Evolutionary conservation across 208 protist species (phyloP), one percentile per base, ranked within the genome.

Genomic region (Acanthamoeba lenticulata): DNA sequence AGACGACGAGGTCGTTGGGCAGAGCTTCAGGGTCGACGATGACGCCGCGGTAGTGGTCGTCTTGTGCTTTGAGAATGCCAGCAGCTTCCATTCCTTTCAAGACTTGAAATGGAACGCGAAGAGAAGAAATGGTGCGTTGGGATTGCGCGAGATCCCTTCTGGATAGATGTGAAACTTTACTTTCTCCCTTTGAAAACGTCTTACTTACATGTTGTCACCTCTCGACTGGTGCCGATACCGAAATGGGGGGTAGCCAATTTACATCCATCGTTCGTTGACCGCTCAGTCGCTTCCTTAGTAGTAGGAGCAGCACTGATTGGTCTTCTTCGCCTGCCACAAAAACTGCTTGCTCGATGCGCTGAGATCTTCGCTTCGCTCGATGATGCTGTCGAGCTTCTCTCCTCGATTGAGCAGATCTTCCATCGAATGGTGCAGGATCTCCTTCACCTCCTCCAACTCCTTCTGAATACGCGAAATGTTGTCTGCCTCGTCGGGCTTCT

Each of bases 311-410:
- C 90, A 94, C 42, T 38, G 38, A 42, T 94, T 94, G 17, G 62
- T 79, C 90, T 95, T 95, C 72, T 94, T 95, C 19, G 94, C 94
- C 77, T 94, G 89, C 67, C 45, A 79, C 52, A 92, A 94, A 94
- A 94, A 94, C 24, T 93, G 36, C 34, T 94, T 74, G n/a, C 38
- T 52, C 29, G 52, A 89, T 49, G 74, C 94, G 77, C 93, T 95
- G 27, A 95, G 44, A 89, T 94, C 94, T 27, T 81, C 69, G 69
- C 69, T 81, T 47, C 49, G 92, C 29, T 95, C 94, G 60, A 94
- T 88, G 36, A 95, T 52, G 65, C 32, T 62, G n/a, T 95, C 94
- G 4, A 95, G 42, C 60, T 95, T 94, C 38, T 95, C 90, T 15
- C 94, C 94, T 40, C 94, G 94, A 47, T 81, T 67, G 21, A 95